Evolutionary conservation across 2,329 filamentous ascomycete genomes (phyloP), one percentile per base, ranked within the genome.

Genomic region (Simplicillium aogashimaense): DNA sequence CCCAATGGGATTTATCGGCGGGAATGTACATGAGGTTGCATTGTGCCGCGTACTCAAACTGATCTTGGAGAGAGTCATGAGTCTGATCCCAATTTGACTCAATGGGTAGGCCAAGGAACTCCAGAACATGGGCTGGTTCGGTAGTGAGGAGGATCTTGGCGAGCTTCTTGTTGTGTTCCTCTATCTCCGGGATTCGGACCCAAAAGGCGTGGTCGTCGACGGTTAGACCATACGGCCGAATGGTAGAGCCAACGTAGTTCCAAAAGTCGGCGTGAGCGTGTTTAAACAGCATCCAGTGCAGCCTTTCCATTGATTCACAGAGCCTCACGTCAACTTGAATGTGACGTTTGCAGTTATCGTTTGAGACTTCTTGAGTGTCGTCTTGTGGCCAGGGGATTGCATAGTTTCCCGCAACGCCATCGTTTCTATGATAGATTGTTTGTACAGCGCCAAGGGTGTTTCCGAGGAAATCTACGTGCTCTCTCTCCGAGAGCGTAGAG

Each of bases 181-280:
- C 84, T 29, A 88, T 77, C 53, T 86, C 80, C 4, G 72, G 67
- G 13, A 89, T 70, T 1, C 83, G 74, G 0, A 90, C 50, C 53
- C 72, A 76, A 1, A 92, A 58, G 2, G 76, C 82, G 11, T 54
- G 57, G 38, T 85, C 74, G 47, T 78, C 81, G 17, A 77, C 63
- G 0, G 76, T 83, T 7, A 92, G 70, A 2, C 84, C 84, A 29
- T 77, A 72, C 0, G 70, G 72, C 1, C 80, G 71, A 45, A 86
- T 75, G 8, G 69, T 73, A 14, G 72, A 66, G 5, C 83, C 81
- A 0, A 90, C 54, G 8, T 78, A 54, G 43, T 76, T 82, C 70
- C 79, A 79, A 1, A 78, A 42, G 49, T 90, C 85, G n/a, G 83
- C 81, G 49, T 90, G 85, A 1, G 76, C 72, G 31, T 81, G 69